phyloP scores from a whole-genome alignment of 2,329 filamentous ascomycete species.

The Neurospora crassa region DNA sequence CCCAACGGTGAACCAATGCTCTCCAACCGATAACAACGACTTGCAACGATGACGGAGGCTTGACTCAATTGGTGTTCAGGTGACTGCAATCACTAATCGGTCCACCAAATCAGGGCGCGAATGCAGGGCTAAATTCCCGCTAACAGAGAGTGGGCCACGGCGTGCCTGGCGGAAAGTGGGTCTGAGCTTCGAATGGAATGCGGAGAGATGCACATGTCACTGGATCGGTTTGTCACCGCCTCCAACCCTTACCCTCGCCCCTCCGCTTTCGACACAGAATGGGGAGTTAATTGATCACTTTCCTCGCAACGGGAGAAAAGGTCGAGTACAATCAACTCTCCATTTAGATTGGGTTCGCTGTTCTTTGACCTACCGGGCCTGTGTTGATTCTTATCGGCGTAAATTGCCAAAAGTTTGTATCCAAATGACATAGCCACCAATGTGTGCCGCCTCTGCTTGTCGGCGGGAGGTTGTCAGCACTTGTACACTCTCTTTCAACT shows the following conservation, averaged over 20 bases:
- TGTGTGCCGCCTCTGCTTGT: background rate
- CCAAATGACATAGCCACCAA: background rate
- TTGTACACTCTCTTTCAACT: background rate
- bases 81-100: background rate
- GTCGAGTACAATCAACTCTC: background rate
- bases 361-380: background rate
- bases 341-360: background rate
- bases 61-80: background rate
- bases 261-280: background rate
- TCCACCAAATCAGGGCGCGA: background rate
- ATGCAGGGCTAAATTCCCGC: background rate
- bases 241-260: background rate
- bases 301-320: background rate
- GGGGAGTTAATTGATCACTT: background rate
- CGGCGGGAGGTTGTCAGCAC: background rate
- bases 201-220: background rate
- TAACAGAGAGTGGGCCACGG: background rate
- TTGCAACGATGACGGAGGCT: background rate
- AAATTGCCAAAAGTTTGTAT: background rate
- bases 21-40: background rate
- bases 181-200: background rate
- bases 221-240: background rate
- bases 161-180: background rate
- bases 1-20: background rate
- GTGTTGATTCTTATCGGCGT: background rate